These are phyloP conservation scores for Trichothecium sympodiale DNA, from an alignment of 2,329 filamentous ascomycete species.

Conservation along the genomic window DNA sequence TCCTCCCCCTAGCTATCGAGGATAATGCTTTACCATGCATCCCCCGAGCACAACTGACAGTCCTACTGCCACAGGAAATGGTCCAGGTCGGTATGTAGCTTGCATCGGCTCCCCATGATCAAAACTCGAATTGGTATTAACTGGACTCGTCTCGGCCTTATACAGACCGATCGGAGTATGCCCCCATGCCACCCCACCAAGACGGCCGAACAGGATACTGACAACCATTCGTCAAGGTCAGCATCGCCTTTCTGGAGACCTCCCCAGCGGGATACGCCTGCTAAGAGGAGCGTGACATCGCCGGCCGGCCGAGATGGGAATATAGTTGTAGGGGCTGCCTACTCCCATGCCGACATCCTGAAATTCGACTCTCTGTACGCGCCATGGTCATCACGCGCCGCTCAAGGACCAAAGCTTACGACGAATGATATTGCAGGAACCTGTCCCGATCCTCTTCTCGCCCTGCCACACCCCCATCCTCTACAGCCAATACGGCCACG, in stretches of 20 bases:
- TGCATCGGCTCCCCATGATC: conserved; percentile 3
- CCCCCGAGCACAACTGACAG: conserved; percentile 18
- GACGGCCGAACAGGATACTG: background rate
- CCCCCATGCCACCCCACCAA: conserved; percentile 8
- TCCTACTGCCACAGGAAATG: conserved; percentile 70
- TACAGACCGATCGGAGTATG: conserved; percentile 54
- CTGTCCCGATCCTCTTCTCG: conserved; percentile 49
- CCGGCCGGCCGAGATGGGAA: conserved; percentile 44
- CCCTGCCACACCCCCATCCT: conserved; percentile 65
- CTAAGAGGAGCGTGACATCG: conserved; percentile 33
- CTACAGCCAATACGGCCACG: conserved; percentile 11
- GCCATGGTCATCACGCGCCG: background rate
- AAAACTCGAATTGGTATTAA: conserved; percentile 9
- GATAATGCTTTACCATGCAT: no score
- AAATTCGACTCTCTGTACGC: conserved; percentile 73
- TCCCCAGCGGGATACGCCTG: conserved; percentile 38
- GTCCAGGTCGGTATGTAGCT: conserved; percentile 82
- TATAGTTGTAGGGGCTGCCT: conserved; percentile 84
- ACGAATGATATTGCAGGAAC: conserved; percentile 32
- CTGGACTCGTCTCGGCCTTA: background rate
- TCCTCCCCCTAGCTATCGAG: conserved; percentile 3
- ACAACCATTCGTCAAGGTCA: conserved; percentile 42
- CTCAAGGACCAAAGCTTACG: background rate
- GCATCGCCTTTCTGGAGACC: conserved; percentile 81
- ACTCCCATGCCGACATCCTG: conserved; percentile 91